Base-by-base conservation (phyloP, 2,329 filamentous ascomycete species). In the Aspergillus sp. region DNA sequence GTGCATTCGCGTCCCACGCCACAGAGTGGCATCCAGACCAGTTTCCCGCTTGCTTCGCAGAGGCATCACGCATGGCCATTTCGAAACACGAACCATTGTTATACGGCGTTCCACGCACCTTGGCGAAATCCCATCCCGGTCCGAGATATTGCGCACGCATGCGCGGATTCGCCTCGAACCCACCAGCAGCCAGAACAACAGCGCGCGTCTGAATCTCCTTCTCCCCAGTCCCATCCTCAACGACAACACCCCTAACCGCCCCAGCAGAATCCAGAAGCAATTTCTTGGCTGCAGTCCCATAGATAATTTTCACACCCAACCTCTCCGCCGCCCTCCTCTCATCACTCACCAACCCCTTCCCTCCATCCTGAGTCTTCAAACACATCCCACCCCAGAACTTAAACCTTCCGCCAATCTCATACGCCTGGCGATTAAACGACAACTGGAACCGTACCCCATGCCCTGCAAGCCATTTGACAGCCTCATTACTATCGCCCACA, bases 301-400 rank as follows among this genome's bases (percentile, higher is more conserved):
- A 87, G 48, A 73, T 75, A 0, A 85, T 71, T 2, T 72, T 63
- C 2, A 88, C 73, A 1, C 81, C 81, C 7, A 77, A 72, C 8
- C 68, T 71, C 47, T 66, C 64, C 0, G 84, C 86, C 1, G 80
- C 80, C 2, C 69, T 68, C 28, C 73, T 72, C 63, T 86, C 78
- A 62, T 85, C 81, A 25, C 79, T 70, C 3, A 88, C 81, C 6
- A 89, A 74, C 0, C 86, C 85, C 66, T 87, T 87, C 0, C 87
- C 87, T 1, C 85, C 86, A 64, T 86, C 83, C 54, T 84, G 69
- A 0, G 84, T 86, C 68, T 83, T 87, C 38, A 89, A 73, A n/a
- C 79, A 80, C 70, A 91, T 74, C 0, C 88, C 88, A 11, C 88
- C 88, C 87, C 87, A 90, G 71, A 90, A 90, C 68, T 86, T 87